These are phyloP conservation scores for Hippophae rhamnoides DNA, from an alignment of 306 rosid genomes.

Conservation along the genomic window DNA sequence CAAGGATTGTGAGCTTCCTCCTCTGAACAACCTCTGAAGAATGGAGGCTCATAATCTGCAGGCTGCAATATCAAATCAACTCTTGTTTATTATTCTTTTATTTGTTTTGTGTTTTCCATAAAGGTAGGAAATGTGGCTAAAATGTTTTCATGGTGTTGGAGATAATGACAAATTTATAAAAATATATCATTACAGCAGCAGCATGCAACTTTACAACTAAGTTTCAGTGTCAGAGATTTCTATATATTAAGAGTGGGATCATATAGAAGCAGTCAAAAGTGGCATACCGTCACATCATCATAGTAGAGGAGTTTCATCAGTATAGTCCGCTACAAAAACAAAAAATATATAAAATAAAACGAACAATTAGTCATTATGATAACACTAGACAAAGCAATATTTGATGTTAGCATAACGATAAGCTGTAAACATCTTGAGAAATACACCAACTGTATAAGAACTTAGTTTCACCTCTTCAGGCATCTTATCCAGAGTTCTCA, in stretches of 20 bases:
- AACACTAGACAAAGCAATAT: not conserved
- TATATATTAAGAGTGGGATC: no score
- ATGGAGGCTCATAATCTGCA: constrained; percentile 88
- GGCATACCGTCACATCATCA: constrained; percentile 76
- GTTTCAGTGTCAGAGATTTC: no score
- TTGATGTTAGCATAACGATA: not conserved
- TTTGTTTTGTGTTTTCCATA: not conserved
- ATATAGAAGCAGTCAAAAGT: constrained; percentile 11
- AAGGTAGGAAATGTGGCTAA: not conserved
- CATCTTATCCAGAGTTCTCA: constrained; percentile 97
- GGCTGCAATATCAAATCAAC: constrained; percentile 55
- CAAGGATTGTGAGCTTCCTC: constrained; percentile 70
- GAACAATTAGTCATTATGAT: not conserved
- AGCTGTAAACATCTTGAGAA: constrained; percentile 2
- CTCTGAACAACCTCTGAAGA: constrained; percentile 72
- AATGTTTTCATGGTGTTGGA: not conserved
- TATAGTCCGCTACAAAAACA: constrained; percentile 67
- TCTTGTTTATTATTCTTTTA: constrained; percentile 4
- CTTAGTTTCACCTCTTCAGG: constrained; percentile 69
- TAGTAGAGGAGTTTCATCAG: constrained; percentile 86
- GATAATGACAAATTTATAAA: no score
- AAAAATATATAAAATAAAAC: constrained; percentile 1
- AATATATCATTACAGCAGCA: no score
- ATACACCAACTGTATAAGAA: constrained; percentile 10
- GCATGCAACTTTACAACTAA: no score